Percentiles rank a stretch among this genome's conserved stretches.
These are phyloP conservation scores for Myxozyma lipomycoides DNA, from an alignment of 805 yeast genomes.

Conservation along the genomic window DNA sequence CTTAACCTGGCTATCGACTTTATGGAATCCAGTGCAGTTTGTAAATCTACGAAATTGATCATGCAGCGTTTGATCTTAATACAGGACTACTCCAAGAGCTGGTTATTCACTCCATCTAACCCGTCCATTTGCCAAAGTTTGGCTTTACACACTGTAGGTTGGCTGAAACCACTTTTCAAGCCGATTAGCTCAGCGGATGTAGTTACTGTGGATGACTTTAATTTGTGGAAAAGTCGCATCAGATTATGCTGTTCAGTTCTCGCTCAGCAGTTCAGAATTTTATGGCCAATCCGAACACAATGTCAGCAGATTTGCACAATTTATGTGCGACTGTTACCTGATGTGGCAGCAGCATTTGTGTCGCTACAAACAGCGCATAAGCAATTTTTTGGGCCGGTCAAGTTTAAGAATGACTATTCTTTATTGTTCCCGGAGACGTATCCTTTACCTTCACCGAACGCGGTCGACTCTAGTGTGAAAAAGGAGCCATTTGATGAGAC, in stretches of 20 bases:
- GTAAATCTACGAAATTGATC: slow-evolving; percentile 22
- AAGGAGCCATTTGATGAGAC: slow-evolving; percentile 69
- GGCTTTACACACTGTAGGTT: slow-evolving; percentile 13
- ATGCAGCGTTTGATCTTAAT: slow-evolving; percentile 47
- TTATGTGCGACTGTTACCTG: slow-evolving; percentile 35
- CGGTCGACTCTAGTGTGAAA: slow-evolving; percentile 70
- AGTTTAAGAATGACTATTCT: slow-evolving; percentile 38
- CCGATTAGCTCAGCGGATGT: slow-evolving; percentile 10
- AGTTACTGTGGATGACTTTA: slow-evolving; percentile 6
- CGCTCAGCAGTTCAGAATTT: slow-evolving; percentile 32
- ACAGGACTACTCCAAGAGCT: slow-evolving; percentile 39
- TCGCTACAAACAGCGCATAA: slow-evolving; percentile 26
- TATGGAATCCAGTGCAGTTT: slow-evolving; percentile 14
- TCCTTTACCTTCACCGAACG: slow-evolving; percentile 54
- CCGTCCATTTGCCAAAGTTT: slow-evolving; percentile 1
- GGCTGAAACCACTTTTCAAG: slow-evolving; percentile 16
- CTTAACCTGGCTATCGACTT: slow-evolving; percentile 35
- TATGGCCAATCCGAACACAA: slow-evolving; percentile 34
- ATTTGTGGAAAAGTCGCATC: slow-evolving; percentile 30
- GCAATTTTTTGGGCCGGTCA: slow-evolving; percentile 22
- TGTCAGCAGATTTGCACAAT: slow-evolving; percentile 31
- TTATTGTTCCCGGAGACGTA: slow-evolving; percentile 55
- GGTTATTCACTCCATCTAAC: slow-evolving; percentile 24
- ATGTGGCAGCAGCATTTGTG: slow-evolving; percentile 32
- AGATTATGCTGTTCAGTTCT: slow-evolving; percentile 33